Conservation (phyloP, 2,329 filamentous ascomycete species). For the Lachnellula occidentalis region DNA sequence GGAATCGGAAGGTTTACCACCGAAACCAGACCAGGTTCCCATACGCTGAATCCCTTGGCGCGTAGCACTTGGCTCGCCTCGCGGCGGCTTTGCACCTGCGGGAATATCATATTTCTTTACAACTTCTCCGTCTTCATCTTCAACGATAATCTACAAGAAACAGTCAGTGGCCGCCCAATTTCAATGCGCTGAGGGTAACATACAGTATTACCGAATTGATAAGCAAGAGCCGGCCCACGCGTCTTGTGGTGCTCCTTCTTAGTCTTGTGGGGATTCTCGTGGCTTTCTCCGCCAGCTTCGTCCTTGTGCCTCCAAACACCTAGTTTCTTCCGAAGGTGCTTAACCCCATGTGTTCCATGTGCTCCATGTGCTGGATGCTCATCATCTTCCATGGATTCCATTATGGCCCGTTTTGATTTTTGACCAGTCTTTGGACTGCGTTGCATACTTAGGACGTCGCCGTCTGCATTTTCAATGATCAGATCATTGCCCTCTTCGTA, state of each 20-base stretch:
- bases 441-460: constrained; percentile 65
- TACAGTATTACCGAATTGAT: constrained; percentile 77
- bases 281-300: constrained; percentile 34
- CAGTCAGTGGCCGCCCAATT: constrained; percentile 10
- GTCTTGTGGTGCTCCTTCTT: constrained; percentile 36
- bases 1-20: constrained; percentile 8
- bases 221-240: constrained; percentile 72
- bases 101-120: constrained; percentile 78
- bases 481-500: constrained; percentile 77
- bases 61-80: constrained; percentile 13
- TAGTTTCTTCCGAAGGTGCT: constrained; percentile 28
- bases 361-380: constrained; percentile 30
- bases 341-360: constrained; percentile 20
- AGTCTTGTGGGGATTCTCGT: constrained; percentile 31
- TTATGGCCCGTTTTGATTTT: constrained; percentile 38
- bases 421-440: not conserved
- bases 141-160: constrained; percentile 64
- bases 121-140: constrained; percentile 81
- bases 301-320: constrained; percentile 33
- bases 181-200: constrained; percentile 24
- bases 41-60: constrained; percentile 24
- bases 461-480: constrained; percentile 78
- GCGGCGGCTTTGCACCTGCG: constrained; percentile 26
- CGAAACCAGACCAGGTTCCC: constrained; percentile 26
- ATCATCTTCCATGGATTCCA: constrained; percentile 36